Conservation (phyloP, 1,139 yeast genomes). For the Pichia sp. region DNA sequence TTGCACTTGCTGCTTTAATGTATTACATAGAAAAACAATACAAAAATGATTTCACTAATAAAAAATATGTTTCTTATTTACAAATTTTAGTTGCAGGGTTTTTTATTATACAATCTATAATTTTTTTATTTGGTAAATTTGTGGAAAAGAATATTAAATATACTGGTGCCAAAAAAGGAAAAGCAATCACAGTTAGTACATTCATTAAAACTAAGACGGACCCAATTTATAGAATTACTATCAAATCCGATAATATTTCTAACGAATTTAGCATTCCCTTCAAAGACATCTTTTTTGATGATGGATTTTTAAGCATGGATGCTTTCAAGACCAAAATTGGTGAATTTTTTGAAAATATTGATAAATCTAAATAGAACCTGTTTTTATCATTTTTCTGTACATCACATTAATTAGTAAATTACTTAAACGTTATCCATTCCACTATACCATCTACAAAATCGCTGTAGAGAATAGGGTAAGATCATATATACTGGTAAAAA, state of each 20-base stretch:
- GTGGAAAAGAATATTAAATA: slow-evolving; percentile 54
- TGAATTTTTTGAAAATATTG: slow-evolving; percentile 7
- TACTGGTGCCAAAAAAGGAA: slow-evolving; percentile 41
- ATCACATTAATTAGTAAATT: too few species aligned
- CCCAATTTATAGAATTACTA: slow-evolving; percentile 38
- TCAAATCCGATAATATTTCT: slow-evolving; percentile 30
- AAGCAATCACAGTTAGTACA: slow-evolving; percentile 37
- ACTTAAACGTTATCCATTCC: slow-evolving; percentile 39
- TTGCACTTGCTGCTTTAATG: slow-evolving; percentile 57
- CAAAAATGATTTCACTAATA: slow-evolving; percentile 36
- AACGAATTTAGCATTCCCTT: slow-evolving; percentile 33
- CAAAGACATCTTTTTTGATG: slow-evolving; percentile 40
- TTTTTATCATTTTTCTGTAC: background rate
- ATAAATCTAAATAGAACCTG: slow-evolving; percentile 12
- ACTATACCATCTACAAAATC: slow-evolving; percentile 43
- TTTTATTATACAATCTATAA: slow-evolving; percentile 41
- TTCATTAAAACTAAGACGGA: slow-evolving; percentile 32
- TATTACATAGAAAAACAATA: slow-evolving; percentile 62
- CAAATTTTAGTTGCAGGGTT: slow-evolving; percentile 42
- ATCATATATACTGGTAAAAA: slow-evolving; percentile 47
- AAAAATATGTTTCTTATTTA: slow-evolving; percentile 32
- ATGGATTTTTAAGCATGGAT: slow-evolving; percentile 41
- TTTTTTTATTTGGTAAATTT: slow-evolving; percentile 43
- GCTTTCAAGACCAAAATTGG: slow-evolving; percentile 34
- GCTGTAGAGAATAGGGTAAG: slow-evolving; percentile 46